Base-by-base conservation (phyloP, 345 rosid genomes). In the Salix udensis region DNA sequence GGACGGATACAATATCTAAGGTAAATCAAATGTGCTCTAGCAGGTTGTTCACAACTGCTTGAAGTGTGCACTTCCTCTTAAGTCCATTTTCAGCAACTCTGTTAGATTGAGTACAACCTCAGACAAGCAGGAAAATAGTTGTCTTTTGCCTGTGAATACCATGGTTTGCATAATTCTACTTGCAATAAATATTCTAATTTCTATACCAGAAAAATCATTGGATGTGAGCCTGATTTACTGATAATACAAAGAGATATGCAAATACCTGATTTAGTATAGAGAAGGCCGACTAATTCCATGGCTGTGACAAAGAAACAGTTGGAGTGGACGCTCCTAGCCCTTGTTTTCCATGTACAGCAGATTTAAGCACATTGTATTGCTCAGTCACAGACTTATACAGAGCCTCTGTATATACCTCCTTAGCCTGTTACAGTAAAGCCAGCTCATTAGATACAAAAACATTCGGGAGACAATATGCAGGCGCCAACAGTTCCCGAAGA, bases 271-370 rank as follows among this genome's bases (percentile, higher is more conserved):
- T 24, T 14, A 69, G 30, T n/a, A 18, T 69, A 67, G 65, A 70
- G 36, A 67, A 81, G 69, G 71, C 65, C 81, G 80, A 82, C 79
- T 88, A 86, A 72, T 83, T 84, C 98, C 97, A 93, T 42, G 99
- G 92, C 79, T 91, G 99, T 62, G 98, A 91, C 81, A 96, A 82
- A 65, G 91, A 84, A 83, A 93, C 88, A 18, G 74, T 74, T 44
- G 90, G 83, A 73, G 78, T 88, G 77, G 98, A 91, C 75, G 93
- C 94, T 73, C 86, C 84, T n/a, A 85, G 69, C 74, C 97, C 93
- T 83, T 39, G 84, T 78, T 87, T 84, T 26, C 89, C 88, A 72
- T 84, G 84, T 71, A 93, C 74, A n/a, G 97, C 98, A 44, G 90
- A 84, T 80, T 87, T 83, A 62, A 96, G 88, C 66, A 86, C 86